Base-by-base conservation (phyloP, 495 filamentous ascomycete species). In the Penicillium ochrochloron region DNA sequence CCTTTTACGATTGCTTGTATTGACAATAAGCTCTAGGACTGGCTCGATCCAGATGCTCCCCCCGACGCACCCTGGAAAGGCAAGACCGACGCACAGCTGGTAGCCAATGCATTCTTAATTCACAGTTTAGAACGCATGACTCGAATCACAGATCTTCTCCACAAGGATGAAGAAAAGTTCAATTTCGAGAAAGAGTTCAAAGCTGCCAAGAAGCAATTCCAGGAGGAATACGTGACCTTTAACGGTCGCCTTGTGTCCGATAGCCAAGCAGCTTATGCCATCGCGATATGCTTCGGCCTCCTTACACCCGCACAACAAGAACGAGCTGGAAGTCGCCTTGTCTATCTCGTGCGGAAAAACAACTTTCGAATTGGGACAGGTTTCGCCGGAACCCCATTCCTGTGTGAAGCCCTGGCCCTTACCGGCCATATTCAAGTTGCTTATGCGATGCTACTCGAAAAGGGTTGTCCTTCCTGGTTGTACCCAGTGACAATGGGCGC, bases 181-280 rank as follows among this genome's bases (percentile, higher is more conserved):
- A n/a, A 46, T 10, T 46, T 46, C 5, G 9, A 21, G 19, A 46
- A 21, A 46, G 42, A 23, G 19, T 21, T 46, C 9, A 3, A 46
- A 21, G 42, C 42, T 10, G 42, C 42, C n/a, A 46, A 46, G 11
- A 23, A 46, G 42, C 6, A 46, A 11, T 23, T 46, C 19, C 42
- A 46, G 19, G 42, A 46, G 19, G 42, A 46, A 46, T 46, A 46
- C 17, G 42, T 46, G 19, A 46, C 42, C n/a, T 46, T n/a, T 1
- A 46, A 46, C 21, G 19, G 42, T 8, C 42, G 42, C 8, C 42
- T 46, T 23, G 42, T 46, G 11, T 46, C 42, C 17, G 42, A 46
- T n/a, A 46, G 42, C 19, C 42, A 46, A n/a, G 42, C 42, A 46
- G 42, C 42, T 46, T 46, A 46, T 11, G 42, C 42, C 42, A 46